A percentile compares a stretch with the other conserved stretches of the same genome.
Conservation (phyloP, 179 eudicot species). For the Pouteria campechiana region DNA sequence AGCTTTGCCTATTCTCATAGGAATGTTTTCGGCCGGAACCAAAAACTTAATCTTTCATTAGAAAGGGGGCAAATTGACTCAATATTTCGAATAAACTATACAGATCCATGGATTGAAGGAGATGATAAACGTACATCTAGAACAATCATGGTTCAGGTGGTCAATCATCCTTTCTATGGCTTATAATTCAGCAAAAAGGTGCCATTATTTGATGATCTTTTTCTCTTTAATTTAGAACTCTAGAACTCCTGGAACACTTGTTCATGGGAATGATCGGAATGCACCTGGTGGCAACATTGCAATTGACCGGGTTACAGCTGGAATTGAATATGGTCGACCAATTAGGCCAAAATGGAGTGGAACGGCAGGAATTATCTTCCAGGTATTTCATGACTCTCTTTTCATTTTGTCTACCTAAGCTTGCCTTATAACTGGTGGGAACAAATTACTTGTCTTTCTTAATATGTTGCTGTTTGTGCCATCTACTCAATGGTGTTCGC, state of each 20-base stretch:
- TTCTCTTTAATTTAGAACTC: conserved; percentile 47
- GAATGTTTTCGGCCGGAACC: conserved; percentile 94
- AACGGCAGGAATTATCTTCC: conserved; percentile 86
- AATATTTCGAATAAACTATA: conserved; percentile 79
- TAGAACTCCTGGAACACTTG: conserved; percentile 90
- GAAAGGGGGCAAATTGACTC: conserved; percentile 99
- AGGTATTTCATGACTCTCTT: conserved; percentile 69
- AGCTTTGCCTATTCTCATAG: conserved; percentile 94
- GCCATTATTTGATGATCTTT: background rate
- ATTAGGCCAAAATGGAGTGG: conserved; percentile 98
- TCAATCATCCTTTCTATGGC: background rate
- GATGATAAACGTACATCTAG: conserved; percentile 96
- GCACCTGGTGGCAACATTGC: conserved; percentile 59
- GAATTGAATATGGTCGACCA: conserved; percentile 87
- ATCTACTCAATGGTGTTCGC: too few species aligned
- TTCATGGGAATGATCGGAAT: conserved; percentile 81
- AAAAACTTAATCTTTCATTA: conserved; percentile 78
- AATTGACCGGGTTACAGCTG: conserved; percentile 82
- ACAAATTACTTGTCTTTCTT: too few species aligned
- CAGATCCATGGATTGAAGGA: conserved; percentile 99
- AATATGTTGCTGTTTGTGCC: too few species aligned
- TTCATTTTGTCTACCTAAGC: too few species aligned
- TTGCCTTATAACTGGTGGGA: too few species aligned
- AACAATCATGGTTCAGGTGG: conserved; percentile 87
- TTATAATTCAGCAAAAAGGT: background rate